Evolutionary conservation across 2,329 filamentous ascomycete genomes (phyloP), one percentile per base, ranked within the genome.

Genomic region (Calonectria naviculata): DNA sequence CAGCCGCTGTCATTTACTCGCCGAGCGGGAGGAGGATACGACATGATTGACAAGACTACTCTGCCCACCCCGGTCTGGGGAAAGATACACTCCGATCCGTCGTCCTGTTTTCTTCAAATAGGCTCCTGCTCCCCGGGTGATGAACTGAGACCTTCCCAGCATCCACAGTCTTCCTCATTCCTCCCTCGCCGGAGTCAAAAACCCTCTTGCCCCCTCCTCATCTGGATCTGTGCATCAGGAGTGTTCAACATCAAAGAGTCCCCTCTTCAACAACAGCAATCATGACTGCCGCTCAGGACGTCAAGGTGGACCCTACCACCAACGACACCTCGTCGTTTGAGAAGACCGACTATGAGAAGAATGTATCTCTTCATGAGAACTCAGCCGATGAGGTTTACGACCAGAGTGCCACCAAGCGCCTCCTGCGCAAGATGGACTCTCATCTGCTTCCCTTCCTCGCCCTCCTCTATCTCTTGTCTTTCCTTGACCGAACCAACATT

Each of bases 391-490:
- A 73, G 68, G 73, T 77, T 47, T 83, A 79, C n/a, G 81, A 83
- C 70, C 62, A 60, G 41, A 76, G 82, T 49, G 70, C 82, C 19
- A 90, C 85, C n/a, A 89, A 85, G 73, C 84, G 81, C 67, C 84
- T 91, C 0, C 76, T 91, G 42, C 82, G 87, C 75, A 88, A 88
- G 80, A 83, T 89, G 73, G 87, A 91, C 79, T 81, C 85, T 83
- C 83, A 86, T 76, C 85, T 92, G 26, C 87, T 92, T 52, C 90
- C 90, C 1, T 88, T 91, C 79, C 86, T 92, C 72, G 87, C 89
- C 5, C 78, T 92, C 0, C 85, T 92, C 21, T 91, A 91, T 73
- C 81, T 92, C 2, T 87, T 88, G 15, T 88, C 87, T 64, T 90
- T 90, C 80, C 79, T 84, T 21, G 82, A 84, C 65, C 79, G 81